Evolutionary conservation across 2,329 filamentous ascomycete species (phyloP).

Genomic region (Teratosphaeria viscida): DNA sequence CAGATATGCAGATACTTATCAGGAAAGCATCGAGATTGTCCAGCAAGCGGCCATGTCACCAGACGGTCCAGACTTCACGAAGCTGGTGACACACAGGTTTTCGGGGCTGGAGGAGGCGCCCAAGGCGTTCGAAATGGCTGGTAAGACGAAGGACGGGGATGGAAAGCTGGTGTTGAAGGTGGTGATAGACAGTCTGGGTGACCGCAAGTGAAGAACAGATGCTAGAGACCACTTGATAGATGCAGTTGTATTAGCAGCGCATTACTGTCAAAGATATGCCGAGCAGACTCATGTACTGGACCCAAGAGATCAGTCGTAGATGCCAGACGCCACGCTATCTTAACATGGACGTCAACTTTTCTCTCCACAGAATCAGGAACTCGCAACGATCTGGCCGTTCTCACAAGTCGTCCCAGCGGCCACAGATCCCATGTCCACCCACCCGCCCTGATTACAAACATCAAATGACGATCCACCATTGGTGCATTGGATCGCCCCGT

Average conservation of each 20-base stretch:
- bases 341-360: not conserved
- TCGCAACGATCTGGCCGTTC: constrained; percentile 18
- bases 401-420: constrained; percentile 20
- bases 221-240: not conserved
- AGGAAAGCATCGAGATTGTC: constrained; percentile 55
- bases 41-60: constrained; percentile 31
- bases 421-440: constrained; percentile 23
- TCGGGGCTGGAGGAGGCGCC: constrained; percentile 52
- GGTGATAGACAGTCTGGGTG: constrained; percentile 30
- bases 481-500: constrained; percentile 19
- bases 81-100: constrained; percentile 65
- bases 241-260: not conserved
- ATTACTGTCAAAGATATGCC: not conserved
- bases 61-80: constrained; percentile 52
- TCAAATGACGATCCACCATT: constrained; percentile 18
- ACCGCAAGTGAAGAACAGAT: not conserved
- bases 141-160: constrained; percentile 55
- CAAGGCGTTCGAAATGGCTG: constrained; percentile 59
- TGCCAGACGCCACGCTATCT: not conserved
- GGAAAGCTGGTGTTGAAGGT: constrained; percentile 65
- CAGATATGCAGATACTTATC: constrained; percentile 66
- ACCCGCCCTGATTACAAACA: constrained; percentile 23
- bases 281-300: not conserved
- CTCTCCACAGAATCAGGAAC: not conserved
- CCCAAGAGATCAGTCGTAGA: not conserved